Percentiles rank a stretch among this genome's conserved stretches.
Conservation (phyloP, 306 rosid species). For the Leucaena leucocephala region DNA sequence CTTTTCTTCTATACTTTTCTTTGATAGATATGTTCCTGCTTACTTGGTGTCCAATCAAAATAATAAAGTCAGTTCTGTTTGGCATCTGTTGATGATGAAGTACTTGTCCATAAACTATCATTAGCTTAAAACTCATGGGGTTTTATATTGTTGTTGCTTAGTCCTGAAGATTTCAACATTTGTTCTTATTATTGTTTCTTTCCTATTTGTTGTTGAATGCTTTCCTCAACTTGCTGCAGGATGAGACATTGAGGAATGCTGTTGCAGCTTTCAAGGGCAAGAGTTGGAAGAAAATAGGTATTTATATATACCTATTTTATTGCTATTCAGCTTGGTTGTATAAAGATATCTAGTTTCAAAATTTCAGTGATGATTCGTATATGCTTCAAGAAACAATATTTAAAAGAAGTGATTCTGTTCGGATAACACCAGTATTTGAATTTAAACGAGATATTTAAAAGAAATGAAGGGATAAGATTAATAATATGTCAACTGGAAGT, state of each 20-base stretch:
- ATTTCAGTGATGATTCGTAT: conserved; percentile 9
- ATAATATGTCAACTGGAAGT: conserved; percentile 8
- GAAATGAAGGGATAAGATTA: not conserved
- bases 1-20: not conserved
- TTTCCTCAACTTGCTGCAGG: conserved; percentile 57
- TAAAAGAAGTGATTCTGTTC: conserved; percentile 11
- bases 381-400: not conserved
- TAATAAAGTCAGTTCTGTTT: conserved; percentile 29
- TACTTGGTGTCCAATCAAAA: conserved; percentile 35
- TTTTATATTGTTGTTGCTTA: not conserved
- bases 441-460: conserved; percentile 18
- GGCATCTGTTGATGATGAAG: not conserved
- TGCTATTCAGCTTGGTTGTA: conserved; percentile 6
- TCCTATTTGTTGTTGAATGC: conserved; percentile 20
- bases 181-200: not conserved
- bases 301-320: conserved; percentile 31
- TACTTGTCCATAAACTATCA: conserved; percentile 10
- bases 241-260: conserved; percentile 92
- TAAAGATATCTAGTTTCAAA: conserved; percentile 25
- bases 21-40: conserved; percentile 28
- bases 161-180: conserved; percentile 16
- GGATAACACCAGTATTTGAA: conserved; percentile 8
- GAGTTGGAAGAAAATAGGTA: conserved; percentile 99
- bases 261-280: conserved; percentile 87
- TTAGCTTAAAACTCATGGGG: not conserved